Evolutionary conservation across 1,139 yeast genomes (phyloP).

Genomic region (Arxiozyma slooffiae): DNA sequence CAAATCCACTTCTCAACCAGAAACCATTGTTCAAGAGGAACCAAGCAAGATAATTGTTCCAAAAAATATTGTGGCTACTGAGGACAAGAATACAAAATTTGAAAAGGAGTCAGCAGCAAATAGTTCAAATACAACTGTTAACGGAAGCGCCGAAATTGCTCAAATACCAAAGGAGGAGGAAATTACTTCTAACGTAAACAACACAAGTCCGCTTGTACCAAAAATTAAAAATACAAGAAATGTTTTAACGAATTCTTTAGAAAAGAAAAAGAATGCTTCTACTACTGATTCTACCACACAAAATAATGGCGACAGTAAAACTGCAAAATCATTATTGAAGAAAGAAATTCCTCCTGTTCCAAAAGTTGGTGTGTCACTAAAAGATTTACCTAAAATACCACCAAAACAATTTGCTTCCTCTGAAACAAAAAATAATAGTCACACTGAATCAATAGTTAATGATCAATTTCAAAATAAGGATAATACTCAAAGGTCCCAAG

Average conservation of each 20-base stretch:
- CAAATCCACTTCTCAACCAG: background rate
- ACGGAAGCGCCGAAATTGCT: background rate
- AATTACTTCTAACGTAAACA: background rate
- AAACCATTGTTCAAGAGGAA: background rate
- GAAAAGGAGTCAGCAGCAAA: background rate
- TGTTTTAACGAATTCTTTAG: background rate
- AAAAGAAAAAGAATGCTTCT: background rate
- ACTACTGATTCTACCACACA: background rate
- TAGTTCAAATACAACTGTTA: background rate
- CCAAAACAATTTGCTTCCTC: background rate
- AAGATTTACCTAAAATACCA: background rate
- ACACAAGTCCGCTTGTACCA: background rate
- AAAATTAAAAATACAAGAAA: background rate
- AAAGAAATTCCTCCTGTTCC: background rate
- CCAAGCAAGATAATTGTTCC: background rate
- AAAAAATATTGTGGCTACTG: background rate
- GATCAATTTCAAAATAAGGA: background rate
- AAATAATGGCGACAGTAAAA: background rate
- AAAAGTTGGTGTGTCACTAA: background rate
- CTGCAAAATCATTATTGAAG: background rate
- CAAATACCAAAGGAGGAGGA: background rate
- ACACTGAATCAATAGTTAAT: background rate
- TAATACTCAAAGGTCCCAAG: background rate
- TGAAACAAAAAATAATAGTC: background rate
- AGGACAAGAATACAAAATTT: background rate